Percentiles rank a stretch among this genome's conserved stretches.
Evolutionary conservation across 148 eudicot genomes (phyloP).

Genomic region (Rhododendron vialii): DNA sequence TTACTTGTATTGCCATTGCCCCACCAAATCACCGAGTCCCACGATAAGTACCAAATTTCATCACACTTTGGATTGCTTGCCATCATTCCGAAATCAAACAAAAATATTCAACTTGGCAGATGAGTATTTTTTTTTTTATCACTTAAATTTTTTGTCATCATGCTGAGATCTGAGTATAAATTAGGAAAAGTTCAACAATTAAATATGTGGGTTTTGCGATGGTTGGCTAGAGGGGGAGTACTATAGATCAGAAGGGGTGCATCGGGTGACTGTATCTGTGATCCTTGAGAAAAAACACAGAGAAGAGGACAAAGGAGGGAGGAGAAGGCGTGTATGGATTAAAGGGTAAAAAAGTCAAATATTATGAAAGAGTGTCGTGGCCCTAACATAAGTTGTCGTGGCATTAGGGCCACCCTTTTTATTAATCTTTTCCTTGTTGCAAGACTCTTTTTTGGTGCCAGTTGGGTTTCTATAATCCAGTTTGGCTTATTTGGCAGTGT

Average conservation of each 20-base stretch:
- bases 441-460: background rate
- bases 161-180: background rate
- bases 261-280: background rate
- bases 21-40: background rate
- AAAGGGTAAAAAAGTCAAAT: background rate
- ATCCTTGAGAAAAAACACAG: background rate
- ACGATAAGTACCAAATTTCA: background rate
- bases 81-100: background rate
- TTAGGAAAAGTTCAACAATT: background rate
- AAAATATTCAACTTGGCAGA: background rate
- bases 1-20: background rate
- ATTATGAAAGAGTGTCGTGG: background rate
- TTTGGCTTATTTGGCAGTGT: background rate
- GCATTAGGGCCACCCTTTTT: background rate
- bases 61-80: background rate
- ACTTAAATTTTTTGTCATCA: background rate
- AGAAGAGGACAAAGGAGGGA: background rate
- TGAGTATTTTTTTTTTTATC: too few species aligned
- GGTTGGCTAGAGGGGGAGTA: background rate
- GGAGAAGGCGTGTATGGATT: background rate
- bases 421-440: background rate
- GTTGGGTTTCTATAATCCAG: background rate
- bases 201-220: too few species aligned
- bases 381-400: background rate
- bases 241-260: background rate